phyloP scores from a whole-genome alignment of 306 rosid species.

The Cotoneaster glaucophyllus region DNA sequence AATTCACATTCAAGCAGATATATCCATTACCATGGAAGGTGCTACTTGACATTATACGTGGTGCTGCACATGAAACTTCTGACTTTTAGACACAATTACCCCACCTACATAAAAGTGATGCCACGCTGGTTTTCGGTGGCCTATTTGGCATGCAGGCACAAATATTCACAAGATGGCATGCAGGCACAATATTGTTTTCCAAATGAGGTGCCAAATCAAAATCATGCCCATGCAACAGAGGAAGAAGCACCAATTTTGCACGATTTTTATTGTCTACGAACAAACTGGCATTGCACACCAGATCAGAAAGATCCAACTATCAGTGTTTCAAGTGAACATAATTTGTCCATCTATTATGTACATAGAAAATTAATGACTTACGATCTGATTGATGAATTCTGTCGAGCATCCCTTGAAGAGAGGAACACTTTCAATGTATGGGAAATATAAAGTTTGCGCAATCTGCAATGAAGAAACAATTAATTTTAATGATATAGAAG shows the following conservation, averaged over 20 bases:
- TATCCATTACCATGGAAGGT: neutral
- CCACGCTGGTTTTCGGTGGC: neutral
- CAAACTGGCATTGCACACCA: neutral
- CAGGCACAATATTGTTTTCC: neutral
- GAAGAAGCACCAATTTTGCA: neutral
- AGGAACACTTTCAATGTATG: conserved; percentile 48
- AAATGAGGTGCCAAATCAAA: neutral
- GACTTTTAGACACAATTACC: neutral
- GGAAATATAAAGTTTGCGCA: conserved; percentile 67
- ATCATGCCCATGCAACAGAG: neutral
- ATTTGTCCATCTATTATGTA: neutral
- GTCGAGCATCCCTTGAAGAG: conserved; percentile 71
- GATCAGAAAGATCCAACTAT: neutral
- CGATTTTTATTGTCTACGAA: neutral
- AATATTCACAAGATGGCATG: neutral
- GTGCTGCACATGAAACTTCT: neutral
- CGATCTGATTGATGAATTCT: conserved; percentile 92
- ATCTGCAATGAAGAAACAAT: conserved; percentile 45
- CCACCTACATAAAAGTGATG: neutral
- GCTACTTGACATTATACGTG: neutral
- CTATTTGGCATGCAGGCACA: neutral
- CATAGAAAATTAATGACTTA: conserved; percentile 25
- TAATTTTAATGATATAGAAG: neutral
- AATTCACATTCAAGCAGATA: neutral
- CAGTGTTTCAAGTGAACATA: neutral